phyloP scores from a whole-genome alignment of 169 alveolate genomes.

The Plasmodium malariae region DNA sequence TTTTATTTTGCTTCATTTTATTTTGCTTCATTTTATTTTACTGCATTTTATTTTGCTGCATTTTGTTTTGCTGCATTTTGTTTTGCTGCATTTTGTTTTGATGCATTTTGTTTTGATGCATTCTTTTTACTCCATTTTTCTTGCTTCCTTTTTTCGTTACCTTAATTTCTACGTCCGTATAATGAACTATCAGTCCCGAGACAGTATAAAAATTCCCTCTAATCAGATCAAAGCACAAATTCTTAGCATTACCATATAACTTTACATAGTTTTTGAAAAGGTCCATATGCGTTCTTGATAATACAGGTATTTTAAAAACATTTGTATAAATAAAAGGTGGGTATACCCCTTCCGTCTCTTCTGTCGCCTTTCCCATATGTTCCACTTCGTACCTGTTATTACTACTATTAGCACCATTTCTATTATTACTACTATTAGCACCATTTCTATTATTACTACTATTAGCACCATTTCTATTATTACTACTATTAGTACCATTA shows the following conservation, averaged over 20 bases:
- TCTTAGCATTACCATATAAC: neutral
- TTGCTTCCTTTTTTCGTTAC: constrained; percentile 3
- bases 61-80: too few species aligned
- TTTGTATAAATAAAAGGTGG: constrained; percentile 73
- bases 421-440: too few species aligned
- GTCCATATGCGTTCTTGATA: constrained; percentile 37
- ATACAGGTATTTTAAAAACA: constrained; percentile 55
- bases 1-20: too few species aligned
- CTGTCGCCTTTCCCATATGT: neutral
- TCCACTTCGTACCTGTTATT: neutral
- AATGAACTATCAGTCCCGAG: constrained; percentile 63
- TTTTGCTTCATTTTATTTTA: too few species aligned
- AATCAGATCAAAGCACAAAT: constrained; percentile 50
- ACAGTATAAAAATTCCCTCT: constrained; percentile 53
- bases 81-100: too few species aligned
- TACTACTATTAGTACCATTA: neutral
- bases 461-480: too few species aligned
- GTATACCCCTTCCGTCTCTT: constrained; percentile 6
- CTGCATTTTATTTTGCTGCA: too few species aligned
- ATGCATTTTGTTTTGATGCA: neutral
- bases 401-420: too few species aligned
- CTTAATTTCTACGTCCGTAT: constrained; percentile 57
- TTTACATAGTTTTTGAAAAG: constrained; percentile 24
- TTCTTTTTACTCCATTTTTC: neutral
- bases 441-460: too few species aligned